Percentiles rank a stretch among this genome's conserved stretches.
These are phyloP conservation scores for Fraxinus velutina DNA, from an alignment of 305 asterid genomes.

Conservation along the genomic window DNA sequence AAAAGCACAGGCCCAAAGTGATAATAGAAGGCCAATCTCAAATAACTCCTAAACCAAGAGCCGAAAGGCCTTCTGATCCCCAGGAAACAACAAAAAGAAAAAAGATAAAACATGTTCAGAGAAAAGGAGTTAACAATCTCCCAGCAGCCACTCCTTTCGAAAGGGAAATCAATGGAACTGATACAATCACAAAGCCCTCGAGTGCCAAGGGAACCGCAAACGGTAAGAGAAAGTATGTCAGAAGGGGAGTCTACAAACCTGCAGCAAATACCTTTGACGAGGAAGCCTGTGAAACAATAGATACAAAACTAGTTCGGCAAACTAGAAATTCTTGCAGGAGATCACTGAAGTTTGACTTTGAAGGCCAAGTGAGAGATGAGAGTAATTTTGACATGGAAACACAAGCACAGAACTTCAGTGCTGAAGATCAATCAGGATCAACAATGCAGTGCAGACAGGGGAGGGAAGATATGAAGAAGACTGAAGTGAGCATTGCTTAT, in stretches of 20 bases:
- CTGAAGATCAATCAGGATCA: constrained; percentile 29
- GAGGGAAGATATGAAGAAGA: constrained; percentile 29
- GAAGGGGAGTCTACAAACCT: background rate
- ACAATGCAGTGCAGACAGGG: constrained; percentile 24
- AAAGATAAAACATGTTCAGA: constrained; percentile 47
- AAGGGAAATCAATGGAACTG: background rate
- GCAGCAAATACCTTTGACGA: constrained; percentile 25
- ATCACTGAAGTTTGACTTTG: constrained; percentile 55
- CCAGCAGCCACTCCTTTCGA: background rate
- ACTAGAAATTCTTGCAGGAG: constrained; percentile 61
- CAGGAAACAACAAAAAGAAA: constrained; percentile 37
- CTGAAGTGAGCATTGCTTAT: constrained; percentile 24
- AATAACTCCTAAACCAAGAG: constrained; percentile 42
- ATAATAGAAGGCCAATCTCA: constrained; percentile 58
- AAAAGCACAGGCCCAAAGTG: constrained; percentile 90
- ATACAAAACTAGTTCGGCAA: constrained; percentile 16
- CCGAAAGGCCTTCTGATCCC: constrained; percentile 34
- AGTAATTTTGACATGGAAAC: constrained; percentile 24
- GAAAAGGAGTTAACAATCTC: constrained; percentile 30
- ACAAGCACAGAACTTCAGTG: constrained; percentile 26
- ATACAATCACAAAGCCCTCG: background rate
- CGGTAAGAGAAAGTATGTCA: background rate
- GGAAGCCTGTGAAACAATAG: constrained; percentile 28
- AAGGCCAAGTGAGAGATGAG: constrained; percentile 35
- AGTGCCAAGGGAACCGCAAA: background rate